Evolutionary conservation across 306 rosid genomes (phyloP).

Genomic region (Fragaria iinumae): DNA sequence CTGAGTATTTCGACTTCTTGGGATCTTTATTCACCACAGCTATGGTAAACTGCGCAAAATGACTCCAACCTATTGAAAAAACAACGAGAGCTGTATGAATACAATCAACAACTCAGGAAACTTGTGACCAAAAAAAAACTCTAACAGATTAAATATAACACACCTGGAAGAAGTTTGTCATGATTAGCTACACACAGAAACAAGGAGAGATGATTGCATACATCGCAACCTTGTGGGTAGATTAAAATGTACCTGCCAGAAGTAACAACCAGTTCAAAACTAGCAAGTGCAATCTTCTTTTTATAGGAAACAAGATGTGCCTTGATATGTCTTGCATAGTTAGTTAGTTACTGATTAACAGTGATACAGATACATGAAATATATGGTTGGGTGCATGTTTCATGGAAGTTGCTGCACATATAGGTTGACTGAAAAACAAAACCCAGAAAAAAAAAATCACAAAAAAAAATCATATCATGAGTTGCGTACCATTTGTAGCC

Average conservation of each 20-base stretch:
- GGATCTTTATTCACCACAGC: constrained; percentile 97
- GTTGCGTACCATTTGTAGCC: constrained; percentile 86
- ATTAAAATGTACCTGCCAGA: constrained; percentile 93
- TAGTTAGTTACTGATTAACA: not conserved
- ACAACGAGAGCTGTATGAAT: constrained; percentile 11
- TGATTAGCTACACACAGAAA: constrained; percentile 98
- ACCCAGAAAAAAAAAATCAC: not conserved
- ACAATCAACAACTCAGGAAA: constrained; percentile 26
- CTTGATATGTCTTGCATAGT: not conserved
- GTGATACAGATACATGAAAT: not conserved
- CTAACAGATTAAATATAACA: constrained; percentile 11
- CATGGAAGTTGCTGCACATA: not conserved
- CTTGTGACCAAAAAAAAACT: constrained; percentile 11
- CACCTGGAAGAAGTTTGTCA: constrained; percentile 99
- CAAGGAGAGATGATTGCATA: constrained; percentile 94
- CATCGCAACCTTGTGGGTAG: constrained; percentile 98
- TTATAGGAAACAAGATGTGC: not conserved
- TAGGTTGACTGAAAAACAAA: not conserved
- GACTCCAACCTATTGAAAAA: constrained; percentile 80
- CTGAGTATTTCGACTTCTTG: constrained; percentile 92
- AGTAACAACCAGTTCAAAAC: constrained; percentile 25
- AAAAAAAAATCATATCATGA: constrained; percentile 13
- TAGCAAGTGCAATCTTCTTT: not conserved
- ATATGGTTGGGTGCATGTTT: not conserved
- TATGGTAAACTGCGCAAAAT: constrained; percentile 94